Evolutionary conservation across 371 early-diverging fungal genomes (phyloP).

Genomic region (Funneliformis caledonium): DNA sequence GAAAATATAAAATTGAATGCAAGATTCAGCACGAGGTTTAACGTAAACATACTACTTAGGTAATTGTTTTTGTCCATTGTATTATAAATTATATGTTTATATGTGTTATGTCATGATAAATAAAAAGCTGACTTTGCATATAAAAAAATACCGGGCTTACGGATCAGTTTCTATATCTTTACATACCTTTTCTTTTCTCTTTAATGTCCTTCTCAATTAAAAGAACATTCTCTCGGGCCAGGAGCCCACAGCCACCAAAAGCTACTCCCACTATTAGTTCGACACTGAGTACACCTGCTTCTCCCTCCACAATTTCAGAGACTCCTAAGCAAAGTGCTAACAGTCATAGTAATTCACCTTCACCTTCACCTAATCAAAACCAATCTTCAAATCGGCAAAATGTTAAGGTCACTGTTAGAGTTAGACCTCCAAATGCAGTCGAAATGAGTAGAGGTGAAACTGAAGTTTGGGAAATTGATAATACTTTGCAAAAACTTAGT

Average conservation of each 20-base stretch:
- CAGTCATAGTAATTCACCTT: not conserved
- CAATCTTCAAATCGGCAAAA: conserved; percentile 41
- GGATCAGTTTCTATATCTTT: not conserved
- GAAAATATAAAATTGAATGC: not conserved
- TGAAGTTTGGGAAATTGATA: conserved; percentile 36
- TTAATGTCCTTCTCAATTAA: not conserved
- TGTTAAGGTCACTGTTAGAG: conserved; percentile 45
- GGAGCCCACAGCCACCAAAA: not conserved
- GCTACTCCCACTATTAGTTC: not conserved
- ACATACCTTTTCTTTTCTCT: not conserved
- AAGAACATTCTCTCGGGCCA: not conserved
- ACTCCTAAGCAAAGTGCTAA: not conserved
- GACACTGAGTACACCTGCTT: not conserved
- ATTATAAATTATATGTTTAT: not conserved
- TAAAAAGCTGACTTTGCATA: not conserved
- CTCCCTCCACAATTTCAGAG: not conserved
- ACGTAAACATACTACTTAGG: not conserved
- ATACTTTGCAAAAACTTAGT: not conserved
- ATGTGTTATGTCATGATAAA: not conserved
- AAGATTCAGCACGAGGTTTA: not conserved
- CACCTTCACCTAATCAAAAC: not conserved
- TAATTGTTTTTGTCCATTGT: not conserved
- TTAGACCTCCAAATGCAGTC: conserved; percentile 44
- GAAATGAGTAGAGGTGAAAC: conserved; percentile 34
- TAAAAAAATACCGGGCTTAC: not conserved